Evolutionary conservation across 192 early-diverging fungal genomes (phyloP).

Genomic region (Umbelopsis isabellina): DNA sequence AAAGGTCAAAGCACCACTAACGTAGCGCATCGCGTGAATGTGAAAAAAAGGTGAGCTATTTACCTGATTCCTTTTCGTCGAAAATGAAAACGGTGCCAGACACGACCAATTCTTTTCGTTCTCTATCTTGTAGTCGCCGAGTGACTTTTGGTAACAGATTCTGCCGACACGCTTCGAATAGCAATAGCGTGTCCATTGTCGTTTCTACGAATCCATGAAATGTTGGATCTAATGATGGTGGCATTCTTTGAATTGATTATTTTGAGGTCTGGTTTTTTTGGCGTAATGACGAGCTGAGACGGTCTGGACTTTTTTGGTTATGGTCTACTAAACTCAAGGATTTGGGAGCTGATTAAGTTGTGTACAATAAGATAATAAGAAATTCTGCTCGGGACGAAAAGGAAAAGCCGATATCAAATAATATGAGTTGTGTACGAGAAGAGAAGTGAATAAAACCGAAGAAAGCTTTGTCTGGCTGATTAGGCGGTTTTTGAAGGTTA

Average conservation of each 20-base stretch:
- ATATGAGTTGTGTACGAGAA: no score
- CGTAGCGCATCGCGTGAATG: no score
- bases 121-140: conserved; percentile 34
- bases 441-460: no score
- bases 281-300: no score
- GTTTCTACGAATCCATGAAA: conserved; percentile 40
- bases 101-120: conserved; percentile 25
- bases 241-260: not conserved
- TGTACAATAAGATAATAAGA: no score
- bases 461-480: not conserved
- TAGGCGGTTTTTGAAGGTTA: not conserved
- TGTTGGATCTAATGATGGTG: conserved; percentile 26
- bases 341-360: no score
- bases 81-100: conserved; percentile 40
- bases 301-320: no score
- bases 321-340: no score
- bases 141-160: conserved; percentile 32
- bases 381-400: no score
- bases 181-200: conserved; percentile 28
- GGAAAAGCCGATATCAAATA: no score
- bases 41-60: not conserved
- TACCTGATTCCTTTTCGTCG: conserved; percentile 37
- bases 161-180: conserved; percentile 37
- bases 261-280: not conserved
- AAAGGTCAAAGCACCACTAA: not conserved